These are phyloP conservation scores for Phytophthora parvispora DNA, from an alignment of 352 stramenopile species.

Conservation along the genomic window DNA sequence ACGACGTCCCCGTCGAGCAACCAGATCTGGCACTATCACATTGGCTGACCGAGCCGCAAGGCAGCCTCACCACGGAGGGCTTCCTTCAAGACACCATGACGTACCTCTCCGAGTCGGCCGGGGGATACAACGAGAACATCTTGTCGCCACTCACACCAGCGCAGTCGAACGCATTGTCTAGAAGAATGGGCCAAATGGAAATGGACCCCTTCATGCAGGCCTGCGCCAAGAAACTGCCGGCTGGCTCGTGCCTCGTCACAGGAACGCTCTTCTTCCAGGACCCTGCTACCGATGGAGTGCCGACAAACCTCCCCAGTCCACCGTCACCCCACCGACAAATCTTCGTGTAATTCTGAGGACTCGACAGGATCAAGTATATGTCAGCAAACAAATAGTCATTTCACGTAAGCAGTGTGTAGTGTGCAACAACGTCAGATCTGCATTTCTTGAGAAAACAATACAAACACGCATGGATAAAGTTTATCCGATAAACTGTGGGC, in stretches of 20 bases:
- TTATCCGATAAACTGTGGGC: too few species aligned
- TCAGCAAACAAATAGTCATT: neutral
- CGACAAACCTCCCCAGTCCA: constrained; percentile 30
- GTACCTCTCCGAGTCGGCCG: constrained; percentile 35
- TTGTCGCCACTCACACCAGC: constrained; percentile 37
- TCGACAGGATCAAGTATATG: neutral
- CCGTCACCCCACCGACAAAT: constrained; percentile 35
- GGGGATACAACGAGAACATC: constrained; percentile 15
- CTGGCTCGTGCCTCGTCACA: constrained; percentile 22
- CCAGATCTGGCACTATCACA: constrained; percentile 21
- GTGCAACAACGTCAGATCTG: neutral
- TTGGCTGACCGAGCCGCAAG: constrained; percentile 41
- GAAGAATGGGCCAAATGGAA: constrained; percentile 47
- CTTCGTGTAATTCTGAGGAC: constrained; percentile 16
- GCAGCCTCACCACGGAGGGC: constrained; percentile 32
- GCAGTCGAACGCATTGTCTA: constrained; percentile 38
- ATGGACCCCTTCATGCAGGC: constrained; percentile 55
- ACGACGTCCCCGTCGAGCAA: constrained; percentile 28
- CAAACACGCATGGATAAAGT: neutral
- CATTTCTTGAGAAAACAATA: constrained; percentile 11
- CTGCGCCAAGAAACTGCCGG: constrained; percentile 36
- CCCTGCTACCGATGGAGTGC: constrained; percentile 23
- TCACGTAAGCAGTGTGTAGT: neutral
- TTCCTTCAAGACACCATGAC: constrained; percentile 36
- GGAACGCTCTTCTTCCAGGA: constrained; percentile 38